Base-by-base conservation (phyloP, 2,329 filamentous ascomycete species). In the Albifimbria verrucaria region DNA sequence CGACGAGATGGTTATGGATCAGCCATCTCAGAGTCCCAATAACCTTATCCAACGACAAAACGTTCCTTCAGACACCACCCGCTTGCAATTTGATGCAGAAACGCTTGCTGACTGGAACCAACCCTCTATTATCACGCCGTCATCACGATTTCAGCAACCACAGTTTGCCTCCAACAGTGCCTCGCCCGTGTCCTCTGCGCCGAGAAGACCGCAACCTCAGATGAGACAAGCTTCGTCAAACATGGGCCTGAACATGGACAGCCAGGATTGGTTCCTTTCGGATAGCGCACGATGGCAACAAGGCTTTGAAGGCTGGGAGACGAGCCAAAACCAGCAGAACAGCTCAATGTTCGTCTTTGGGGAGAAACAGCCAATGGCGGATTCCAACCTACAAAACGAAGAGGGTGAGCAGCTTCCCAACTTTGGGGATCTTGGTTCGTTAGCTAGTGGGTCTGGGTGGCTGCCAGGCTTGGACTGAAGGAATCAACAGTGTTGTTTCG, bases 211-310 rank as follows among this genome's bases (percentile, higher is more conserved):
- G 28, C 67, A 61, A 52, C 55, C 58, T 52, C 68, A 54, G 55
- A 55, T 43, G 26, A 44, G 20, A 15, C 59, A 43, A 43, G 54
- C 23, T 21, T 20, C 42, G 6, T 55, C 58, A 36, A 61, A 42
- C 47, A 64, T 53, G 52, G 63, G 52, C 17, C 52, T 63, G 55
- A 67, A 68, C 6, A 68, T 83, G 44, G 80, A 82, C 55, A 75
- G 76, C 9, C 76, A 80, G 55, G 78, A 83, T 39, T 85, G 79
- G 78, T 80, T 82, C 58, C 65, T 84, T 20, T 81, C 75, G 50
- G 81, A 84, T 54, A 76, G 80, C 18, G 79, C 77, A 23, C 79
- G 74, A 55, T 83, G 80, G 79, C 79, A 83, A 53, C 78, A 82
- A 51, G 77, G 80, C 55, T 84, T 83, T 59, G 75, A 81, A 51